Evolutionary conservation across 2,329 filamentous ascomycete species (phyloP).

Genomic region (Davidsoniella virescens): DNA sequence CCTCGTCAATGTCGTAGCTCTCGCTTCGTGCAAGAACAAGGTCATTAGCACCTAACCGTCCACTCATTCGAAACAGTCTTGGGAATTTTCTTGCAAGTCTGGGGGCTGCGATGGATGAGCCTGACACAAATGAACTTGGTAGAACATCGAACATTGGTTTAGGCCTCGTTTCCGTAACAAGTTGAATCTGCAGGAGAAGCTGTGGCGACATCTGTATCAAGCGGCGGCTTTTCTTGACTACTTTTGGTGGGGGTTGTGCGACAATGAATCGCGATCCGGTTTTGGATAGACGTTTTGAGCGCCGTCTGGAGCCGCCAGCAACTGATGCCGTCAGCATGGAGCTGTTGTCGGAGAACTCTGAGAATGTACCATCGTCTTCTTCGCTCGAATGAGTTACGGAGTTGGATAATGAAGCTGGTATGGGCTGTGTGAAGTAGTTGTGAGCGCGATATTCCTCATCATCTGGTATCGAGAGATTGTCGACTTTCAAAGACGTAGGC

Average conservation of each 20-base stretch:
- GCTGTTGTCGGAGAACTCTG: constrained; percentile 32
- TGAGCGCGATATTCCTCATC: constrained; percentile 11
- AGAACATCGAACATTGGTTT: constrained; percentile 58
- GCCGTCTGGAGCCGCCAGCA: constrained; percentile 15
- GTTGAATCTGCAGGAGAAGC: constrained; percentile 55
- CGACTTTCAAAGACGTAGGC: not conserved
- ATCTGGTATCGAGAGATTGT: constrained; percentile 5
- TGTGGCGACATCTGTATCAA: constrained; percentile 51
- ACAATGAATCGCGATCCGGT: constrained; percentile 46
- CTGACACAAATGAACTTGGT: constrained; percentile 43
- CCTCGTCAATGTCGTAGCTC: constrained; percentile 40
- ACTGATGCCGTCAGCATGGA: constrained; percentile 16
- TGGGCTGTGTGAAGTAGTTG: constrained; percentile 8
- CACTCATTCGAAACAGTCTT: constrained; percentile 45
- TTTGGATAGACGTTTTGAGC: constrained; percentile 12
- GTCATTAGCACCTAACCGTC: constrained; percentile 50
- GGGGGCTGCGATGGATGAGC: constrained; percentile 37
- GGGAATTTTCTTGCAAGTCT: constrained; percentile 44
- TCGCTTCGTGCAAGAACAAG: constrained; percentile 56
- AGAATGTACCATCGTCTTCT: constrained; percentile 26
- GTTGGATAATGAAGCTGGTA: not conserved
- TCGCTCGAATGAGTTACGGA: constrained; percentile 25
- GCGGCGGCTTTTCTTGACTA: constrained; percentile 44
- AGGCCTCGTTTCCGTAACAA: constrained; percentile 44
- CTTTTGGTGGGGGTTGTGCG: constrained; percentile 47